Base-by-base conservation (phyloP, 208 protist species). In the Acanthamoeba royreba region DNA sequence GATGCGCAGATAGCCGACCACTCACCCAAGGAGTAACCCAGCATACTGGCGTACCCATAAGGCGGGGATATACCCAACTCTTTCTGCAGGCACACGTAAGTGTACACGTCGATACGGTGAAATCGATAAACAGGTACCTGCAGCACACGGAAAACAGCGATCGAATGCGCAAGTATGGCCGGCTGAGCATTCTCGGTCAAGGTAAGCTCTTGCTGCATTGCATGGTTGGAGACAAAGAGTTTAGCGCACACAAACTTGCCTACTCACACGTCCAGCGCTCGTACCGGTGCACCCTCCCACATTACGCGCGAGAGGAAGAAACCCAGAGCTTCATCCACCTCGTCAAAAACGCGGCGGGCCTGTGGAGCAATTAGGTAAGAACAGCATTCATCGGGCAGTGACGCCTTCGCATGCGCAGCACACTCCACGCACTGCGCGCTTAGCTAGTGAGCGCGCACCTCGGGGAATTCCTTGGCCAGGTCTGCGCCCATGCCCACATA, bases 171-270 rank as follows among this genome's bases (percentile, higher is more conserved):
- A 8, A 93, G 46, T 8, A 93, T 53, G 5, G 89, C 89, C 17
- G 89, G 89, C 35, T 93, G 89, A 45, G 89, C 89, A 45, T 93
- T 2, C 35, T 86, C 69, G 28, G 89, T 93, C 69, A 93, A 38
- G 38, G 89, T 93, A 2, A 93, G 45, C 8, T 93, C 89, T 86
- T 77, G 35, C 89, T 93, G 69, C 15, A 53, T 9, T 33, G 7
- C 19, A 86, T n/a, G n/a, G n/a, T n/a, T n/a, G n/a, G 45, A 42
- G 19, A 52, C 3, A 47, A 3, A 9, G 1, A 2, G 31, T 4
- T 58, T 22, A 87, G 22, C 45, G 15, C 22, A 87, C 15, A 15
- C 38, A n/a, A n/a, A n/a, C n/a, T n/a, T 38, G 46, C 11, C 5
- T 46, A 52, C 7, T 25, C 19, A 25, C 31, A 25, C 7, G 22